Evolutionary conservation across 371 early-diverging fungal genomes (phyloP).

Genomic region (Mortierella sp.): DNA sequence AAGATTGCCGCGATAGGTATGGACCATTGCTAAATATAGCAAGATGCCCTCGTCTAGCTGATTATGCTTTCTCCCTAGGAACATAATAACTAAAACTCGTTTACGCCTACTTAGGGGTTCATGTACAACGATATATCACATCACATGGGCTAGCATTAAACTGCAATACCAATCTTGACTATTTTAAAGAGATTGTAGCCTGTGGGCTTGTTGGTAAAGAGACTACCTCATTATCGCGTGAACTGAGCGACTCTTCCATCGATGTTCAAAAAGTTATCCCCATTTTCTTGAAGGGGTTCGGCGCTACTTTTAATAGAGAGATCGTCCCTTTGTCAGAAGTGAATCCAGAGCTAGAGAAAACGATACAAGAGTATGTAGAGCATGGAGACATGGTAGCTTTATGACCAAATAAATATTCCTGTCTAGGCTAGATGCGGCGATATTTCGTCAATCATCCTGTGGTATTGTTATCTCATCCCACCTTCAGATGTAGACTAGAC

Average conservation of each 20-base stretch:
- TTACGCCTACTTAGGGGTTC: slow-evolving; percentile 75
- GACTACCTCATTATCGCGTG: slow-evolving; percentile 79
- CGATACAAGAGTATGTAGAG: slow-evolving; percentile 24
- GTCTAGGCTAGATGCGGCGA: too few relatives aligned
- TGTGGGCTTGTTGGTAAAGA: slow-evolving; percentile 89
- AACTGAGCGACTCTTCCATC: slow-evolving; percentile 49
- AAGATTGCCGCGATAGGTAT: slow-evolving; percentile 83
- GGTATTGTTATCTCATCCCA: too few relatives aligned
- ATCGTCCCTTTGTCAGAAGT: slow-evolving; percentile 38
- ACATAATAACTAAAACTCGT: too few relatives aligned
- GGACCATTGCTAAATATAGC: background rate
- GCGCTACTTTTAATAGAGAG: slow-evolving; percentile 47
- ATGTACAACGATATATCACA: slow-evolving; percentile 90
- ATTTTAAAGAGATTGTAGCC: slow-evolving; percentile 92
- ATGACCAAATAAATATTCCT: background rate
- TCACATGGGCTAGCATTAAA: slow-evolving; percentile 96
- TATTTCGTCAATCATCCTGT: background rate
- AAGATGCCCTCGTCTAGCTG: background rate
- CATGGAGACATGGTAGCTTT: slow-evolving; percentile 6
- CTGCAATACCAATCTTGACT: slow-evolving; percentile 86
- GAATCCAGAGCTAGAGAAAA: slow-evolving; percentile 27
- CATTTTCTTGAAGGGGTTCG: slow-evolving; percentile 51
- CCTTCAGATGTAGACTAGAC: too few relatives aligned
- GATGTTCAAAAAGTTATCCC: slow-evolving; percentile 56
- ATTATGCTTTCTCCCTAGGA: too few relatives aligned